These are phyloP conservation scores for Pseudonitzschia delicatissima DNA, from an alignment of 108 stramenopile species.

Conservation along the genomic window DNA sequence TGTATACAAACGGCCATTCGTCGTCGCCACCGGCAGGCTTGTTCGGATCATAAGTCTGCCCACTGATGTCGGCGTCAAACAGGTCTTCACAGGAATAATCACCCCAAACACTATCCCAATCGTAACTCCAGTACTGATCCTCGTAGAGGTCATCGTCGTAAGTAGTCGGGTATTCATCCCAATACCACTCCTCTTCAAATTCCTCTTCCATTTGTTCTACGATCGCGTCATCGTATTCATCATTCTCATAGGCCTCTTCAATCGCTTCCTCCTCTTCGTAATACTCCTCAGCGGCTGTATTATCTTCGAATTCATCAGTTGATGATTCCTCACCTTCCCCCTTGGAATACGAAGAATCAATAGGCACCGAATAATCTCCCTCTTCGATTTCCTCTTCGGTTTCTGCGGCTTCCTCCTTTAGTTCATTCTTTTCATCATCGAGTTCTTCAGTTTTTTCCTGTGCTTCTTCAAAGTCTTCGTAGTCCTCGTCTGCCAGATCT, in stretches of 20 bases:
- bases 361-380: neutral
- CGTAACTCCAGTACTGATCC: constrained; percentile 43
- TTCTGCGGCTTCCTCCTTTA: constrained; percentile 15
- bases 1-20: constrained; percentile 42
- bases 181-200: constrained; percentile 27
- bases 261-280: neutral
- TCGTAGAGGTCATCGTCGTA: constrained; percentile 40
- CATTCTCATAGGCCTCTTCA: constrained; percentile 28
- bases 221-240: constrained; percentile 18
- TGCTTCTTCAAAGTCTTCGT: constrained; percentile 13
- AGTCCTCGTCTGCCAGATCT: constrained; percentile 2
- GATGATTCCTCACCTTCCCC: neutral
- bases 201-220: constrained; percentile 14
- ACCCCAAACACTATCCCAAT: constrained; percentile 52
- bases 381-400: constrained; percentile 7
- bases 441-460: constrained; percentile 16
- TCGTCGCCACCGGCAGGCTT: constrained; percentile 38
- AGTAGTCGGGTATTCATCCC: constrained; percentile 27
- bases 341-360: neutral
- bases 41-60: constrained; percentile 3
- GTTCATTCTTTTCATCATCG: constrained; percentile 15
- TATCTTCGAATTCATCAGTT: neutral
- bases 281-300: neutral
- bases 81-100: constrained; percentile 48
- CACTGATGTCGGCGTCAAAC: constrained; percentile 34